These are phyloP conservation scores for Opeltia flavorubescens DNA, from an alignment of 495 filamentous ascomycete species.

Conservation along the genomic window DNA sequence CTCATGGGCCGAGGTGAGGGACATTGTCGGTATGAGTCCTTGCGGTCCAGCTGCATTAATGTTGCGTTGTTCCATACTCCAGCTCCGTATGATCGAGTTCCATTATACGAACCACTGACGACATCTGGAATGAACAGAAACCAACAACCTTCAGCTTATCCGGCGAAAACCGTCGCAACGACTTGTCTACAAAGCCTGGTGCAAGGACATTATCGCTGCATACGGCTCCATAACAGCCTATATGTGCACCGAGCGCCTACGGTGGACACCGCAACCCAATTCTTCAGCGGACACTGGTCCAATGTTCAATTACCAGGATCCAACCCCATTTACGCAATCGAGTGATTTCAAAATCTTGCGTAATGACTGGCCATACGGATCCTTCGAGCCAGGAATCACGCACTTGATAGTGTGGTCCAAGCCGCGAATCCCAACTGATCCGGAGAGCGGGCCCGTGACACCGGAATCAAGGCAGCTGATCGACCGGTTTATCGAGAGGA, in stretches of 20 bases:
- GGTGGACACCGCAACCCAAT: not conserved
- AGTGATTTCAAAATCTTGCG: not conserved
- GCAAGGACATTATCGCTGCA: not conserved
- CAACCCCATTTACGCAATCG: not conserved
- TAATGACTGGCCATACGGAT: conserved; percentile 3
- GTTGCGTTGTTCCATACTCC: no score
- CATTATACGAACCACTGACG: not conserved
- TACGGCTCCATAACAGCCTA: conserved; percentile 1
- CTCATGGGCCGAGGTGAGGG: not conserved
- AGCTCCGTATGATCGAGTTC: not conserved
- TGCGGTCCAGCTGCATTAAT: not conserved
- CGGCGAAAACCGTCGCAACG: not conserved
- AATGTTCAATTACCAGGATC: not conserved
- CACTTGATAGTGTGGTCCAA: conserved; percentile 3
- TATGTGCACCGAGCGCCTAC: not conserved
- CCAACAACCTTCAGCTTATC: not conserved
- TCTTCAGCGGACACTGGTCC: not conserved
- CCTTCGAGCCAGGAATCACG: not conserved
- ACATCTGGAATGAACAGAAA: not conserved
- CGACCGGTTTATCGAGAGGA: conserved; percentile 48
- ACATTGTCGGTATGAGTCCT: not conserved
- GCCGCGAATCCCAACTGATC: not conserved
- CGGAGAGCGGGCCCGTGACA: not conserved
- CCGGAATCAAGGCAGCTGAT: conserved; percentile 21
- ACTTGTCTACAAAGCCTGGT: not conserved